A percentile compares a stretch with the other conserved stretches of the same genome.
phyloP scores from a whole-genome alignment of 345 rosid genomes.

The Noccaea bulbosa region DNA sequence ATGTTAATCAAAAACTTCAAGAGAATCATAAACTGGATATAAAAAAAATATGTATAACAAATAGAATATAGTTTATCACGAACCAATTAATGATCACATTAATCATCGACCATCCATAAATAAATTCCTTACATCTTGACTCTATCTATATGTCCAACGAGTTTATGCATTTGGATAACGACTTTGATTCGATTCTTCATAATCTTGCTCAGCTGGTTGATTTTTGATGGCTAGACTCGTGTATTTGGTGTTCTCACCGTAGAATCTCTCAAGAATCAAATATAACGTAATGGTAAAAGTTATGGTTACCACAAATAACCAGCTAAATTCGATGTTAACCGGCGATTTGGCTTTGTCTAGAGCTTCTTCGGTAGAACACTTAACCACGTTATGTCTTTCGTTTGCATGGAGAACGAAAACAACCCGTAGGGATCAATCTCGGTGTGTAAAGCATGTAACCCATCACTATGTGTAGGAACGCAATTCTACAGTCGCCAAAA shows the following conservation, averaged over 20 bases:
- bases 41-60: too few relatives aligned
- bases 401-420: conserved; percentile 47
- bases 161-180: conserved; percentile 1
- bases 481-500: too few relatives aligned
- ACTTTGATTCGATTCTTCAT: not conserved
- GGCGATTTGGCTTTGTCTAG: conserved; percentile 65
- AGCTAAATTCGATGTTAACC: conserved; percentile 67
- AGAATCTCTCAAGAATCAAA: conserved; percentile 44
- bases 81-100: too few relatives aligned
- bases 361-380: conserved; percentile 52
- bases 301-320: conserved; percentile 49
- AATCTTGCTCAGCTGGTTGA: conserved; percentile 32
- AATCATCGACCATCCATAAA: too few relatives aligned
- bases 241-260: conserved; percentile 46
- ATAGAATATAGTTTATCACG: too few relatives aligned
- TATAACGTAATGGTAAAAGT: conserved; percentile 47
- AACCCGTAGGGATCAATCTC: conserved; percentile 56
- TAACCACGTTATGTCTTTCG: conserved; percentile 60
- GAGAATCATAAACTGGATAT: too few relatives aligned
- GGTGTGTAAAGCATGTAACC: conserved; percentile 71
- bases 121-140: not conserved
- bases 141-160: conserved; percentile 13
- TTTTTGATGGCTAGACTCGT: conserved; percentile 44
- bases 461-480: conserved; percentile 56
- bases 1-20: too few relatives aligned